Percentiles rank a stretch among this genome's conserved stretches.
Conservation (phyloP, 257 asterid genomes). For the Henckelia pumila region DNA sequence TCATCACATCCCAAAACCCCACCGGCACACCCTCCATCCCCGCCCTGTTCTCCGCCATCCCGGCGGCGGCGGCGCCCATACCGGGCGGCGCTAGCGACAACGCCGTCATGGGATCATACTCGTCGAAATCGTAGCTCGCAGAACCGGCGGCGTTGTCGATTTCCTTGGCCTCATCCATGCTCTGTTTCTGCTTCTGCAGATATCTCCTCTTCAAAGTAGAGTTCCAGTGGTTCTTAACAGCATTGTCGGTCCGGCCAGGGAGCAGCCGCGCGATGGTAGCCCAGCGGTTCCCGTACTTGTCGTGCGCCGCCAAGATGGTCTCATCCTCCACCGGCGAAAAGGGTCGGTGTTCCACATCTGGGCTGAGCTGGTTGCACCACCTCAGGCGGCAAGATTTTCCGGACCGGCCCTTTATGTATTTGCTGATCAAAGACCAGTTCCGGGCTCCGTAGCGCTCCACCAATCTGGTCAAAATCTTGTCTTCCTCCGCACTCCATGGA, state of each 20-base stretch:
- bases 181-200: slow-evolving; percentile 21
- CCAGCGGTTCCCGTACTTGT: slow-evolving; percentile 68
- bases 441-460: slow-evolving; percentile 70
- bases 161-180: background rate
- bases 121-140: slow-evolving; percentile 27
- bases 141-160: slow-evolving; percentile 22
- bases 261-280: slow-evolving; percentile 83
- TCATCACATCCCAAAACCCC: slow-evolving; percentile 78
- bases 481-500: slow-evolving; percentile 94
- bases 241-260: slow-evolving; percentile 87
- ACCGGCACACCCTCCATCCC: slow-evolving; percentile 39
- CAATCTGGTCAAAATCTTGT: slow-evolving; percentile 61
- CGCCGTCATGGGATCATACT: slow-evolving; percentile 65
- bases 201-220: slow-evolving; percentile 60
- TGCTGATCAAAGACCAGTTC: slow-evolving; percentile 78
- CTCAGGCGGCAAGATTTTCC: slow-evolving; percentile 79
- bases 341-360: slow-evolving; percentile 76
- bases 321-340: slow-evolving; percentile 70
- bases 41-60: slow-evolving; percentile 24
- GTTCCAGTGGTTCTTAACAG: slow-evolving; percentile 83
- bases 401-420: slow-evolving; percentile 71
- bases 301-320: slow-evolving; percentile 62
- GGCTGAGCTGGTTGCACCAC: slow-evolving; percentile 90
- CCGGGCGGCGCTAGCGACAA: slow-evolving; percentile 82
- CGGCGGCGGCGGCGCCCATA: slow-evolving; percentile 22